Conservation (phyloP, 192 early-diverging fungal species). For the Gaertneriomyces sp. region DNA sequence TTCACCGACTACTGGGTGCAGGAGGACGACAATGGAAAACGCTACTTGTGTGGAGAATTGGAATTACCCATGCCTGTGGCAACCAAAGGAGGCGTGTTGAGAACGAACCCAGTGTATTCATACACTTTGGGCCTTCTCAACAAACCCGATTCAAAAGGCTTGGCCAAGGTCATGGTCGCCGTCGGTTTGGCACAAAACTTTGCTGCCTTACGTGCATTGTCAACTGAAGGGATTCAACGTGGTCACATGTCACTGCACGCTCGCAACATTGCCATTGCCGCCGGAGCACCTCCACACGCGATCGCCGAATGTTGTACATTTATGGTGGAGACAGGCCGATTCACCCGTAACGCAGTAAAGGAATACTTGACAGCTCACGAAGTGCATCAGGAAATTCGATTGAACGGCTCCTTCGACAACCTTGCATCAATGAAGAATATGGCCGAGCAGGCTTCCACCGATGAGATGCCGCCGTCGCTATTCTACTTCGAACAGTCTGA, state of each 20-base stretch:
- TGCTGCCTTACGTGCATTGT: slow-evolving; percentile 68
- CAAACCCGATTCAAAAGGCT: slow-evolving; percentile 57
- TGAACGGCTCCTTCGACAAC: slow-evolving; percentile 20
- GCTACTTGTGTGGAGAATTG: slow-evolving; percentile 63
- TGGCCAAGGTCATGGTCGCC: slow-evolving; percentile 57
- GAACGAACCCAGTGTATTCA: slow-evolving; percentile 66
- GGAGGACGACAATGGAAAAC: slow-evolving; percentile 38
- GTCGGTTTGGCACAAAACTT: slow-evolving; percentile 78
- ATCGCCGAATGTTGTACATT: slow-evolving; percentile 63
- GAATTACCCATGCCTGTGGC: slow-evolving; percentile 69
- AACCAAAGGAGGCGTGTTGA: slow-evolving; percentile 70
- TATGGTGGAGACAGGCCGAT: slow-evolving; percentile 66
- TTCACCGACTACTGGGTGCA: slow-evolving; percentile 75
- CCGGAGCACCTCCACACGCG: slow-evolving; percentile 63
- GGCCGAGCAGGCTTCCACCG: slow-evolving; percentile 2
- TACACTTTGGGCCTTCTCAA: slow-evolving; percentile 66
- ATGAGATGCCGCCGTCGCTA: slow-evolving; percentile 24
- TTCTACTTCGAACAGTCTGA: slow-evolving; percentile 20
- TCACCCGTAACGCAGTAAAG: slow-evolving; percentile 56
- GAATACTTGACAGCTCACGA: slow-evolving; percentile 58
- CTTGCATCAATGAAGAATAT: slow-evolving; percentile 12
- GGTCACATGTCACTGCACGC: slow-evolving; percentile 64
- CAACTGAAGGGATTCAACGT: slow-evolving; percentile 72
- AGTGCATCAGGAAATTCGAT: slow-evolving; percentile 31
- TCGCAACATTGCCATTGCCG: slow-evolving; percentile 51